Conservation (phyloP, 1,139 yeast genomes). For the Zygosaccharomyces pseudobailii region DNA sequence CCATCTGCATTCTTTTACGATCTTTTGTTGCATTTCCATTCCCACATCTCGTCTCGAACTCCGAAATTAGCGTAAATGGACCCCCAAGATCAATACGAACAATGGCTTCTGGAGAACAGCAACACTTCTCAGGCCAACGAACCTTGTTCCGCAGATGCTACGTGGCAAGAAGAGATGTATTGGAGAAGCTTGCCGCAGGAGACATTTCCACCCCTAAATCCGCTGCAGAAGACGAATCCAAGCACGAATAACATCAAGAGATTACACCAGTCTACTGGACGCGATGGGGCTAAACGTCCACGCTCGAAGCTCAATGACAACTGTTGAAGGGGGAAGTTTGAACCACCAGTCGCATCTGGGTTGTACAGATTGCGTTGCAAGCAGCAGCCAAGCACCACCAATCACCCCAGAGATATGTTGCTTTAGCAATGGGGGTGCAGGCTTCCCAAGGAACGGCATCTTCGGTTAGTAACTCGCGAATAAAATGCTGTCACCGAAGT, state of each 20-base stretch:
- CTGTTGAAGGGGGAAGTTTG: background rate
- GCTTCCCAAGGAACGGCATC: background rate
- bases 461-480: background rate
- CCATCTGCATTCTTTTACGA: too few relatives aligned
- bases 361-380: background rate
- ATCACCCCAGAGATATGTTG: background rate
- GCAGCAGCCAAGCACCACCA: background rate
- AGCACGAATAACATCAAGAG: background rate
- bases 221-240: background rate
- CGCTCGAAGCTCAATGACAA: background rate
- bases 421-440: background rate
- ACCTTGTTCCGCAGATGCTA: background rate
- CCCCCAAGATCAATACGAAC: constrained; percentile 8
- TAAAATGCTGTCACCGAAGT: background rate
- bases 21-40: background rate
- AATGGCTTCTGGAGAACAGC: constrained; percentile 8
- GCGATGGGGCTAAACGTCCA: background rate
- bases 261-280: background rate
- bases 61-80: background rate
- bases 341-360: background rate
- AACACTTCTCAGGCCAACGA: background rate
- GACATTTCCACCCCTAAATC: constrained; percentile 1
- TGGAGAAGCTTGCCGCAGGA: constrained; percentile 10
- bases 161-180: constrained; percentile 6
- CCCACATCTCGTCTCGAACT: background rate